Evolutionary conservation across 2,329 filamentous ascomycete species (phyloP), one percentile per base, ranked within the genome.

Genomic region (Xylariaceae sp.): DNA sequence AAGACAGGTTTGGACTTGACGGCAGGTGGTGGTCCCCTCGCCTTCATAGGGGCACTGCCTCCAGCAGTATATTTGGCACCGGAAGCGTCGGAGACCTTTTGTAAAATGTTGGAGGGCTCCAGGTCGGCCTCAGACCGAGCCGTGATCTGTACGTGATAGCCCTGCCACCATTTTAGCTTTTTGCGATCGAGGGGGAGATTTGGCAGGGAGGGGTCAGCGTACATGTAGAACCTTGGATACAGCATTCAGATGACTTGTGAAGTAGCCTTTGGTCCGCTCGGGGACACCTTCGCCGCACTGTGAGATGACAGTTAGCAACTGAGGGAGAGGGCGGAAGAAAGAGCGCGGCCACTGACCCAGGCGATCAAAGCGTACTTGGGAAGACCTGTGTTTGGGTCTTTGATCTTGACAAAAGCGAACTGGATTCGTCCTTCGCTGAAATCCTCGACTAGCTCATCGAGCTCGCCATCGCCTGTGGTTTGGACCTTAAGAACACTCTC

Each of bases 181-280:
- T 42, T 55, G 54, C 38, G 19, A 44, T 48, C 17, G 19, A 42
- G 39, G 43, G n/a, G n/a, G 40, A 33, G 42, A 28, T 11, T n/a
- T 16, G 6, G 22, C 17, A 7, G 14, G 34, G 41, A 28, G 22
- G 22, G 22, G 7, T 28, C 18, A 43, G 43, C 57, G 50, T 41
- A 67, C 65, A 75, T 97, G 92, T 40, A 99, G 82, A 61, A 97
- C 80, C 73, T 96, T 97, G 56, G 91, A 86, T 36, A 97, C 91
- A 44, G 90, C 87, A 55, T 88, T 86, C 44, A 94, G 77, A 73
- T 99, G 93, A 74, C 91, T 97, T 60, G 90, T 96, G 70, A 99
- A 99, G 74, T 97, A 97, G 60, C 94, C 94, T 75, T 97, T 99
- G 56, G 93, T 97, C 65, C 93, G 82, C 74, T 99, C 94, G n/a